A percentile compares a stretch with the other conserved stretches of the same genome.
phyloP scores from a whole-genome alignment of 257 asterid species.

The Primulina eburnea region DNA sequence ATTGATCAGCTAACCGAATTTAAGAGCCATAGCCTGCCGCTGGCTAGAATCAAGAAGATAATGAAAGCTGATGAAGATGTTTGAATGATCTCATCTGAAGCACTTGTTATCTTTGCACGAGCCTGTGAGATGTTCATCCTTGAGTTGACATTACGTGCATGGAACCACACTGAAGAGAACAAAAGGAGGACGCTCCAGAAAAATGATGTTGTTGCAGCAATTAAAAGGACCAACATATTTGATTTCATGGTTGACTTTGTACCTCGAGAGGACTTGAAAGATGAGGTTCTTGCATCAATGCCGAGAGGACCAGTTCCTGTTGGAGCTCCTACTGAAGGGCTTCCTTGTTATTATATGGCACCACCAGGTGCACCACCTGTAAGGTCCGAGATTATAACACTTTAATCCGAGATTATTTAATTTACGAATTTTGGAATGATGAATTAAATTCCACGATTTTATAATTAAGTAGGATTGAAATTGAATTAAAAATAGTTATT shows the following conservation, averaged over 20 bases:
- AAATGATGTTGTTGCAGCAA: conserved; percentile 95
- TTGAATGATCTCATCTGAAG: conserved; percentile 95
- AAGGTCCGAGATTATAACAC: too few species aligned
- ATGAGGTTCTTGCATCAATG: conserved; percentile 87
- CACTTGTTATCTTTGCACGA: conserved; percentile 88
- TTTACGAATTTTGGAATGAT: too few species aligned
- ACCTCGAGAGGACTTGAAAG: conserved; percentile 92
- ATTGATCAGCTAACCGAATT: conserved; percentile 78
- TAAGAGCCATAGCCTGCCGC: conserved; percentile 90
- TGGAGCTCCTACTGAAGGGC: conserved; percentile 77
- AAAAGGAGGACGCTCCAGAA: too few species aligned
- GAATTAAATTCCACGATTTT: too few species aligned
- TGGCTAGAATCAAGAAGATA: conserved; percentile 94
- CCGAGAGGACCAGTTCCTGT: too few species aligned
- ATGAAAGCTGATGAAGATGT: conserved; percentile 98
- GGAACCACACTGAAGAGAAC: too few species aligned
- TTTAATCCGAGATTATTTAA: too few species aligned
- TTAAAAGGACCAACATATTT: conserved; percentile 89
- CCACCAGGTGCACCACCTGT: conserved; percentile 61
- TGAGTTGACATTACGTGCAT: too few species aligned
- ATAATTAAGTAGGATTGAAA: too few species aligned
- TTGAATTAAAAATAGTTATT: too few species aligned
- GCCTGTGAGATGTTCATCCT: conserved; percentile 99
- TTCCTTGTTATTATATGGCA: conserved; percentile 85
- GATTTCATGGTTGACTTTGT: conserved; percentile 96